phyloP scores from a whole-genome alignment of 2,329 filamentous ascomycete species.

The Cucurbitaria berberidis region DNA sequence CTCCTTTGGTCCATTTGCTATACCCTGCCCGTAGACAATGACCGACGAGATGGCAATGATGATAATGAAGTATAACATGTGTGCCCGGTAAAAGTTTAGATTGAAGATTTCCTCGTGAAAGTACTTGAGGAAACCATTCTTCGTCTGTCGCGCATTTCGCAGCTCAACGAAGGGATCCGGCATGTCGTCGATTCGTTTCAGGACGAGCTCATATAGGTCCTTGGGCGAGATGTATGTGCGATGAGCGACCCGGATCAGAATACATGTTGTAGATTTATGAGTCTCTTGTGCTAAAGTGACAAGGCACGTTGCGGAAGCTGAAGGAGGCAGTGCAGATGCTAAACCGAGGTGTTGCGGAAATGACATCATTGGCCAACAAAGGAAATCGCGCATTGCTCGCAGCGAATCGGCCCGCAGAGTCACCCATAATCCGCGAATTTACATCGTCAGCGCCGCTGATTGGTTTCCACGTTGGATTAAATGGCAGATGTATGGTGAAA shows the following conservation, averaged over 20 bases:
- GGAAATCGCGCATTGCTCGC: neutral
- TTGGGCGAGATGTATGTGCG: neutral
- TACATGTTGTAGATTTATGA: neutral
- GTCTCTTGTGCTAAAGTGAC: neutral
- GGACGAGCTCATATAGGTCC: neutral
- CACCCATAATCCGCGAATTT: neutral
- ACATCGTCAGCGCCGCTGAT: neutral
- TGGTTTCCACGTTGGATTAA: too few species aligned
- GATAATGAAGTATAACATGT: slow-evolving; percentile 41
- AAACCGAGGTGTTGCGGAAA: slow-evolving; percentile 2
- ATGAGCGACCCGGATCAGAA: neutral
- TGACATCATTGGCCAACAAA: slow-evolving; percentile 12
- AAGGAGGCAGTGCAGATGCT: slow-evolving; percentile 12
- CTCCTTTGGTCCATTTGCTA: slow-evolving; percentile 29
- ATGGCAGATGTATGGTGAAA: too few species aligned
- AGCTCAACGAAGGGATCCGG: slow-evolving; percentile 25
- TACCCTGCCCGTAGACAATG: slow-evolving; percentile 37
- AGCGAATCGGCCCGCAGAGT: neutral
- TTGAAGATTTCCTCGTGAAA: slow-evolving; percentile 21
- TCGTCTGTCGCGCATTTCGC: slow-evolving; percentile 22
- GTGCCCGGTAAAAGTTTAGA: slow-evolving; percentile 33
- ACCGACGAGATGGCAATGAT: slow-evolving; percentile 35
- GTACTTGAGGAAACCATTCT: slow-evolving; percentile 25
- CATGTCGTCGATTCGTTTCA: slow-evolving; percentile 9
- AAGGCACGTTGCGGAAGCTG: neutral